Base-by-base conservation (phyloP, 495 filamentous ascomycete species). In the Bathelium albidoporum region DNA sequence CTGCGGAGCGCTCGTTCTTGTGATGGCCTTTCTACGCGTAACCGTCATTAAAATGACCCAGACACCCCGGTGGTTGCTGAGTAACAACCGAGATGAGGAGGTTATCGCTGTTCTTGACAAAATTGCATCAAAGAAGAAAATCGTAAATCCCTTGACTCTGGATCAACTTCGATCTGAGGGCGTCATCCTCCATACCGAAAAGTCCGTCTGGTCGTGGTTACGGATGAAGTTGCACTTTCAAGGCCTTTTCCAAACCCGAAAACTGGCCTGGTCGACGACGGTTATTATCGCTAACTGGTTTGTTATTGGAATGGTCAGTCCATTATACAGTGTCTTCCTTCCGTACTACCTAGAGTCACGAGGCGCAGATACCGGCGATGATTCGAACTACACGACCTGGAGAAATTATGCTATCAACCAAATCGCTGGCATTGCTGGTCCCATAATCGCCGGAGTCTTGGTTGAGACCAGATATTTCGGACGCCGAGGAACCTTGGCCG, bases 31-130 rank as follows among this genome's bases (percentile, higher is more conserved):
- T 39, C 72, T 83, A 2, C 85, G 88, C 24, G 68, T 90, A n/a
- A 85, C 83, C 1, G 76, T 90, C 60, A 82, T 91, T 66, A 79
- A 81, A 1, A 76, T 90, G 2, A 75, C 78, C 20, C 87, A 91
- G 64, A 89, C 88, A 0, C 88, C 88, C 22, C 89, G 89, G 65
- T 90, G 85, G 68, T 81, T 89, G 1, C 69, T 91, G 20, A 78
- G 79, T 31, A 76, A 84, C 58, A 86, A 87, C 9, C 78, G 82
- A 44, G 87, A 90, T 65, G 80, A 75, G 4, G 72, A 86, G 62
- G 79, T 85, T 0, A 81, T 89, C 58, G 71, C 78, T 0, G 85
- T 80, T 1, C 76, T 91, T 10, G 79, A 85, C 32, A 74, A 68
- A 4, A 80, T 90, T 53, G 87, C 88, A 0, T 71, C 69, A 28